Evolutionary conservation across 192 early-diverging fungal species (phyloP).

Genomic region (Jimgerdemannia flammicorona): DNA sequence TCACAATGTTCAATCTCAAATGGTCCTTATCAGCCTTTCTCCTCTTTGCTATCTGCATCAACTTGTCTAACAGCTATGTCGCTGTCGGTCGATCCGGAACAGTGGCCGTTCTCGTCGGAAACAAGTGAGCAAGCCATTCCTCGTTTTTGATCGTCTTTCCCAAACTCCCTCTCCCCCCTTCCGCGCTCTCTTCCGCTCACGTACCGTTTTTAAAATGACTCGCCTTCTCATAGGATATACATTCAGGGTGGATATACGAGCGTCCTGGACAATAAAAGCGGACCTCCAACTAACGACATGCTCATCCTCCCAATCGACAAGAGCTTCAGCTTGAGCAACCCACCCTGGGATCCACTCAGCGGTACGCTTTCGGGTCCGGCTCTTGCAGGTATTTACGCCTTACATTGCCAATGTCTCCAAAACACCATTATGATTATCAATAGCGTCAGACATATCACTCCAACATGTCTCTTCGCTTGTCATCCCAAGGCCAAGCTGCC

Average conservation of each 20-base stretch:
- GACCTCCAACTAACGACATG: conserved; percentile 13
- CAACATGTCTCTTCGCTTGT: not conserved
- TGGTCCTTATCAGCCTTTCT: not conserved
- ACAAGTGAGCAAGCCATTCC: not conserved
- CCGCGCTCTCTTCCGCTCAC: not conserved
- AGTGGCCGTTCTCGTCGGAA: conserved; percentile 8
- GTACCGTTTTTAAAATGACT: not conserved
- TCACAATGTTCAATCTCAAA: not conserved
- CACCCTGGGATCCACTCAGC: conserved; percentile 10
- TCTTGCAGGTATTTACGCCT: not conserved
- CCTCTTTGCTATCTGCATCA: not conserved
- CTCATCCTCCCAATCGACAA: conserved; percentile 7
- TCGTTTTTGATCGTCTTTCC: not conserved
- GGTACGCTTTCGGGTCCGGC: conserved; percentile 7
- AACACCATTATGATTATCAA: not conserved
- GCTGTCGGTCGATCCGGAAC: conserved; percentile 7
- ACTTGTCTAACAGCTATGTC: not conserved
- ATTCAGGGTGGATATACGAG: conserved; percentile 8
- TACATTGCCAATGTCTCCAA: not conserved
- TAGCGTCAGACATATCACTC: not conserved
- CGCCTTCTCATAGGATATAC: not conserved
- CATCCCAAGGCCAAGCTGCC: conserved; percentile 2
- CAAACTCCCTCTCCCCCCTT: too few relatives aligned
- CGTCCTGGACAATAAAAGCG: not conserved
- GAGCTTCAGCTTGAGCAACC: not conserved